Evolutionary conservation across 768 basidiomycete genomes (phyloP).

Genomic region (Stropharia rugosoannulata): DNA sequence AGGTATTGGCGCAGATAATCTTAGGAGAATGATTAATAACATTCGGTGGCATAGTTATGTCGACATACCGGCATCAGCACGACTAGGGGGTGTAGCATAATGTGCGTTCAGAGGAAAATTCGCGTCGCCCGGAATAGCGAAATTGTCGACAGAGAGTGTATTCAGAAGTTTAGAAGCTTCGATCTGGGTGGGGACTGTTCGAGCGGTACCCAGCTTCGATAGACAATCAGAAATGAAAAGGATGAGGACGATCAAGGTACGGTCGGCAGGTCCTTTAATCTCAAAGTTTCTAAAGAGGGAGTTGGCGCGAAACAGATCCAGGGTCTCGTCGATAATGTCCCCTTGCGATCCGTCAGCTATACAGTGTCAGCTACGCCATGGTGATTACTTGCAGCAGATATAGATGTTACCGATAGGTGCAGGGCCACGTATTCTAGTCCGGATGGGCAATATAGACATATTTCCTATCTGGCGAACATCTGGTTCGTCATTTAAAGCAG

Average conservation of each 20-base stretch:
- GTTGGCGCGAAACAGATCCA: slow-evolving; percentile 97
- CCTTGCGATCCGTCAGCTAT: slow-evolving; percentile 75
- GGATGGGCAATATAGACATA: slow-evolving; percentile 86
- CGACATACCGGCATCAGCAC: slow-evolving; percentile 75
- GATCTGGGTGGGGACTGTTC: slow-evolving; percentile 68
- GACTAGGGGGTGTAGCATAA: slow-evolving; percentile 76
- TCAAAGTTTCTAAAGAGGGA: slow-evolving; percentile 99
- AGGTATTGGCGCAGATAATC: slow-evolving; percentile 92
- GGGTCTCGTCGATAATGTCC: slow-evolving; percentile 94
- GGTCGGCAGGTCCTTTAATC: slow-evolving; percentile 97
- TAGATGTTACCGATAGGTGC: slow-evolving; percentile 67
- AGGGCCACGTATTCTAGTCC: slow-evolving; percentile 89
- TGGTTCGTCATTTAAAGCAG: slow-evolving; percentile 82
- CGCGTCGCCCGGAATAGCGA: slow-evolving; percentile 94
- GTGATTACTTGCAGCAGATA: slow-evolving; percentile 1
- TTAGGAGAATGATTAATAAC: slow-evolving; percentile 10
- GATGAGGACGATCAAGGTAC: slow-evolving; percentile 94
- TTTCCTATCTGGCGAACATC: slow-evolving; percentile 88
- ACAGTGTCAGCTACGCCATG: slow-evolving; percentile 13
- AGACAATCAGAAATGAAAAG: slow-evolving; percentile 98
- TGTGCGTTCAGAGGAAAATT: slow-evolving; percentile 92
- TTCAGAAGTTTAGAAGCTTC: slow-evolving; percentile 88
- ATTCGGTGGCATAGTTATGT: background rate
- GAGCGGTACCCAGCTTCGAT: slow-evolving; percentile 76
- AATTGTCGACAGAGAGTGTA: slow-evolving; percentile 91